Conservation (phyloP, 768 basidiomycete species). For the Sarcodon sp. region DNA sequence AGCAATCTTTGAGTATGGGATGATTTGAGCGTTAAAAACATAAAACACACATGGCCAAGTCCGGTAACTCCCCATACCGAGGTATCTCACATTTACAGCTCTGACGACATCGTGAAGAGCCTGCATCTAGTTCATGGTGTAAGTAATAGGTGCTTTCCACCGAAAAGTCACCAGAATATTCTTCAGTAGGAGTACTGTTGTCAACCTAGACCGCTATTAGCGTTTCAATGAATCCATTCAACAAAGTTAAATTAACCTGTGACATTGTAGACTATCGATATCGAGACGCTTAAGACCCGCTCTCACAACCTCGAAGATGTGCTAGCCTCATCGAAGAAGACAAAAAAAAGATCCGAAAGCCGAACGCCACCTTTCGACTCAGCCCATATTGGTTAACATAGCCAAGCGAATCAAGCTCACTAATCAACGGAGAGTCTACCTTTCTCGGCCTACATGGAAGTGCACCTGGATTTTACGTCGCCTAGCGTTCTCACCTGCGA, state of each 20-base stretch:
- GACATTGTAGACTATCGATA: slow-evolving; percentile 64
- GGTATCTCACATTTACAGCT: slow-evolving; percentile 29
- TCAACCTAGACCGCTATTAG: slow-evolving; percentile 17
- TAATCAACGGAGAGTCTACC: neutral
- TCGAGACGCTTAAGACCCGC: slow-evolving; percentile 52
- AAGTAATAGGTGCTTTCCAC: neutral
- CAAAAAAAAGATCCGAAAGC: neutral
- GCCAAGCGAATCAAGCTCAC: slow-evolving; percentile 13
- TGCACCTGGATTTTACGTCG: neutral
- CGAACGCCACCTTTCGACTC: slow-evolving; percentile 18
- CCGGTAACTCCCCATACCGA: slow-evolving; percentile 25
- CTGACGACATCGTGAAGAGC: slow-evolving; percentile 34
- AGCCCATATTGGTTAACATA: slow-evolving; percentile 24
- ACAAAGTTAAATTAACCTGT: slow-evolving; percentile 15
- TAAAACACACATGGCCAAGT: slow-evolving; percentile 19
- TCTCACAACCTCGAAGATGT: slow-evolving; percentile 62
- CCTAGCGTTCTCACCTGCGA: neutral
- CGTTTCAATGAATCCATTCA: slow-evolving; percentile 12
- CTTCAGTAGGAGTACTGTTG: slow-evolving; percentile 26
- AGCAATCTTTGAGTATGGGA: slow-evolving; percentile 12
- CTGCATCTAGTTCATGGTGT: slow-evolving; percentile 19
- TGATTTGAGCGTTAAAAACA: neutral
- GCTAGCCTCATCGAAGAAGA: slow-evolving; percentile 20
- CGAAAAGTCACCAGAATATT: slow-evolving; percentile 8
- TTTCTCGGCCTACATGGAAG: slow-evolving; percentile 8